These are phyloP conservation scores for Lolium rigidum DNA, from an alignment of 176 grass and related monocot genomes.

Conservation along the genomic window DNA sequence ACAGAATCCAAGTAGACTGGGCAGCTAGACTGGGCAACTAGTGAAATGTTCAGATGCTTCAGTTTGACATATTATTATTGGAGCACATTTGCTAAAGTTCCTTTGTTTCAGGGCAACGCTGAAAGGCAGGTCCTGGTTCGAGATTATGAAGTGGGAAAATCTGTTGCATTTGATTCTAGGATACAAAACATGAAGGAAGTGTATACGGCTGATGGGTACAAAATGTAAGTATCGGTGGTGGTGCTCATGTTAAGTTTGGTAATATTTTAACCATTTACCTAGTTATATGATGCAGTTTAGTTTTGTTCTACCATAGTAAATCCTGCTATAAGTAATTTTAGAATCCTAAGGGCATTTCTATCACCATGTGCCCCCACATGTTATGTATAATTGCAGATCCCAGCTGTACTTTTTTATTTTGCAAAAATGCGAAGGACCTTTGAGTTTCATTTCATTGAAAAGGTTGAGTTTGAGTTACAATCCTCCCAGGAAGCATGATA, in stretches of 20 bases:
- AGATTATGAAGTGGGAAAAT: slow-evolving; percentile 76
- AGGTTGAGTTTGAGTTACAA: too few species aligned
- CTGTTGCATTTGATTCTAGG: slow-evolving; percentile 78
- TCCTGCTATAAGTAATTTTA: slow-evolving; percentile 10
- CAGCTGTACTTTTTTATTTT: neutral
- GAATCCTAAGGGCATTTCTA: slow-evolving; percentile 2
- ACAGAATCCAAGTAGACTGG: slow-evolving; percentile 1
- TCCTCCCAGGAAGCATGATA: too few species aligned
- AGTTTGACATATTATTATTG: slow-evolving; percentile 20
- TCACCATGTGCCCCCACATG: slow-evolving; percentile 14
- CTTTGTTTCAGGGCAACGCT: slow-evolving; percentile 64
- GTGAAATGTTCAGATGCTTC: neutral
- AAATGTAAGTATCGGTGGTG: slow-evolving; percentile 60
- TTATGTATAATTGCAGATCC: neutral
- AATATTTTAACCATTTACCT: neutral
- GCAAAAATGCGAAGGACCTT: too few species aligned
- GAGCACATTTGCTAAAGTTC: slow-evolving; percentile 15
- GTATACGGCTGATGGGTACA: slow-evolving; percentile 86
- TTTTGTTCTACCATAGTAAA: neutral
- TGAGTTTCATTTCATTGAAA: too few species aligned
- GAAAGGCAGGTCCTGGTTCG: slow-evolving; percentile 93
- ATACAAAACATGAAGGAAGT: slow-evolving; percentile 86
- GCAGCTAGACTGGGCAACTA: neutral
- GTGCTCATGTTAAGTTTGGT: neutral
- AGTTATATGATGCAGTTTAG: neutral